Evolutionary conservation across 441 rosid species (phyloP).

Genomic region (Euphorbia schlechtendalii): DNA sequence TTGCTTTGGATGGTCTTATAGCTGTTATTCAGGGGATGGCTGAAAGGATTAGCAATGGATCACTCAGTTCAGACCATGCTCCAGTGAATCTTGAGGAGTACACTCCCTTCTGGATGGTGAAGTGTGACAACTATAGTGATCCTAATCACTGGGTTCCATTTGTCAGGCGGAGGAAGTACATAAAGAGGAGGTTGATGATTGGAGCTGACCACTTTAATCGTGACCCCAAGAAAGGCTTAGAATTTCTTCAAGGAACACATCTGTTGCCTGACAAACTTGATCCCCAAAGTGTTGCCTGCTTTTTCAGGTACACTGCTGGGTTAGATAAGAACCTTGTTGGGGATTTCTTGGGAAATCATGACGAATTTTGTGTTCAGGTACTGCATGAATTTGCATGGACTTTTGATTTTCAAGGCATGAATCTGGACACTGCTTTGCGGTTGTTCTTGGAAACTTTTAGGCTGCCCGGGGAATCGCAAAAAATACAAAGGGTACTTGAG

Average conservation of each 20-base stretch:
- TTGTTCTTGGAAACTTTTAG: constrained; percentile 86
- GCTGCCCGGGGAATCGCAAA: constrained; percentile 96
- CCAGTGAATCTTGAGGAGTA: constrained; percentile 41
- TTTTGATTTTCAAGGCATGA: constrained; percentile 85
- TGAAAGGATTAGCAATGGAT: constrained; percentile 59
- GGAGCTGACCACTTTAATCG: constrained; percentile 91
- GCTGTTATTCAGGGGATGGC: constrained; percentile 72
- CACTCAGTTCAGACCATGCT: constrained; percentile 34
- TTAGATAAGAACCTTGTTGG: constrained; percentile 89
- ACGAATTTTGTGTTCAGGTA: constrained; percentile 87
- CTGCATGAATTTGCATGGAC: constrained; percentile 93
- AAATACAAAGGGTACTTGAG: constrained; percentile 93
- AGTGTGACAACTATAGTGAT: constrained; percentile 61
- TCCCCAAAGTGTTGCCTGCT: constrained; percentile 83
- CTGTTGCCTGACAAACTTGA: constrained; percentile 83
- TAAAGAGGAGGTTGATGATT: constrained; percentile 69
- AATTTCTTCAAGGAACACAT: constrained; percentile 75
- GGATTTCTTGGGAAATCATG: constrained; percentile 88
- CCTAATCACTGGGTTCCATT: constrained; percentile 72
- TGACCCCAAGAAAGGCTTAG: constrained; percentile 81
- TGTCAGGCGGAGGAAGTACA: constrained; percentile 54
- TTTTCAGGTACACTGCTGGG: constrained; percentile 85
- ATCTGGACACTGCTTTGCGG: constrained; percentile 79
- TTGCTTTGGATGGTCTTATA: constrained; percentile 82
- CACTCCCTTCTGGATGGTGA: constrained; percentile 64